Base-by-base conservation (phyloP, 164 flowering plant species). In the Liriodendron chinense region DNA sequence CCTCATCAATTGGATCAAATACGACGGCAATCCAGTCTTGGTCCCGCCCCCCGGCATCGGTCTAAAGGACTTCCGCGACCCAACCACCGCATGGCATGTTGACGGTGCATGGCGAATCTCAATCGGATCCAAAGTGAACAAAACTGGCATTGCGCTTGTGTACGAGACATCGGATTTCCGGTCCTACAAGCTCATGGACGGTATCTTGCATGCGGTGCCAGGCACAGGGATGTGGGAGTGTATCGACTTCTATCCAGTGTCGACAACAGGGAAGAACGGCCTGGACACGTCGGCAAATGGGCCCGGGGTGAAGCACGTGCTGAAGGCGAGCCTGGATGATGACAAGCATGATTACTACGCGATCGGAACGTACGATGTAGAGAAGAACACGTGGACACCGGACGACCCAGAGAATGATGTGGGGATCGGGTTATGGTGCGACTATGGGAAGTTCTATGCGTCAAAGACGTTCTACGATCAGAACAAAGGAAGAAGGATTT, bases 221-320 rank as follows among this genome's bases (percentile, higher is more conserved):
- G 86, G 80, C 9, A 91, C 97, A 1, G 98, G 98, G 13, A 90
- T 89, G 96, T 94, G 98, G 98, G 98, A 94, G 83, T 94, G 98
- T 57, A 86, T 94, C n/a, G 98, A 94, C 78, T 89, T 94, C 47
- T 94, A 79, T 75, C 98, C 98, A 0, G 90, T 94, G 0, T 85
- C 97, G 3, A 72, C 47, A 53, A 78, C 49, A 0, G 78, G 59
- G 9, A 69, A 28, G 10, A 77, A 74, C 8, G 98, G 98, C 1
- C 76, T 91, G 57, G 95, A 94, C 71, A 88, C 94, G 0, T 91
- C 96, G 6, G 80, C 16, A 9, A 78, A 82, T 47, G 96, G 94
- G 5, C 85, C 87, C 0, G 89, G 77, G 1, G 84, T 90, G 71
- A 91, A 89, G 84, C 94, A 92, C 77, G 92, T 92, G 64, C 70